These are phyloP conservation scores for Wickerhamomyces strasburgensis DNA, from an alignment of 805 yeast genomes.

Conservation along the genomic window DNA sequence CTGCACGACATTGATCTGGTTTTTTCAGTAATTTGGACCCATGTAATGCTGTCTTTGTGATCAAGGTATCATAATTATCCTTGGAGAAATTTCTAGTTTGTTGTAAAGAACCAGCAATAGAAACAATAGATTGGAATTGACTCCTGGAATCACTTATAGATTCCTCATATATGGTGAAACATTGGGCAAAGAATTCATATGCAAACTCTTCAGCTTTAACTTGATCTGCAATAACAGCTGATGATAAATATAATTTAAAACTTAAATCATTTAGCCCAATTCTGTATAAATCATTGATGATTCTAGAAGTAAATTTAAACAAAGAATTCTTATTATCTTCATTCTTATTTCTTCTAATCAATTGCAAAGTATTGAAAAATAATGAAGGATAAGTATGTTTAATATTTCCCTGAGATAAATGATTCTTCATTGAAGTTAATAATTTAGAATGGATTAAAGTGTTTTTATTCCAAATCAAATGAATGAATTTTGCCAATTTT, in stretches of 20 bases:
- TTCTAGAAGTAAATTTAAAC: slow-evolving; percentile 70
- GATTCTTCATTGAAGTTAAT: slow-evolving; percentile 40
- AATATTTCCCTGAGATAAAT: slow-evolving; percentile 54
- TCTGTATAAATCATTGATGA: slow-evolving; percentile 60
- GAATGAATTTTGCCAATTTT: slow-evolving; percentile 63
- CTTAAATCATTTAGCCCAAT: slow-evolving; percentile 33
- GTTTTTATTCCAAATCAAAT: slow-evolving; percentile 50
- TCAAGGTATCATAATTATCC: slow-evolving; percentile 76
- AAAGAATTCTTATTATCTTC: slow-evolving; percentile 27
- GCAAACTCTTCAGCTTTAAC: slow-evolving; percentile 63
- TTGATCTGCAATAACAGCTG: slow-evolving; percentile 80
- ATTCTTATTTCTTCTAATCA: slow-evolving; percentile 44
- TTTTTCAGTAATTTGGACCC: slow-evolving; percentile 86
- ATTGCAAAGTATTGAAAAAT: slow-evolving; percentile 52
- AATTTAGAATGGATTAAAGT: slow-evolving; percentile 41
- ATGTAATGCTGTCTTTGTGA: slow-evolving; percentile 79
- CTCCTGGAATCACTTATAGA: slow-evolving; percentile 46
- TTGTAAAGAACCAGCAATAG: slow-evolving; percentile 48
- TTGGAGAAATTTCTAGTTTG: slow-evolving; percentile 44
- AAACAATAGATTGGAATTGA: slow-evolving; percentile 48
- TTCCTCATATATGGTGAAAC: slow-evolving; percentile 80
- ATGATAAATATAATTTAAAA: slow-evolving; percentile 48
- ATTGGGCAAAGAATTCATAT: slow-evolving; percentile 85
- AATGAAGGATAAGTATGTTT: slow-evolving; percentile 74
- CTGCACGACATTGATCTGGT: slow-evolving; percentile 92